Conservation (phyloP, 2,329 filamentous ascomycete genomes). For the Didymellaceae sp. region DNA sequence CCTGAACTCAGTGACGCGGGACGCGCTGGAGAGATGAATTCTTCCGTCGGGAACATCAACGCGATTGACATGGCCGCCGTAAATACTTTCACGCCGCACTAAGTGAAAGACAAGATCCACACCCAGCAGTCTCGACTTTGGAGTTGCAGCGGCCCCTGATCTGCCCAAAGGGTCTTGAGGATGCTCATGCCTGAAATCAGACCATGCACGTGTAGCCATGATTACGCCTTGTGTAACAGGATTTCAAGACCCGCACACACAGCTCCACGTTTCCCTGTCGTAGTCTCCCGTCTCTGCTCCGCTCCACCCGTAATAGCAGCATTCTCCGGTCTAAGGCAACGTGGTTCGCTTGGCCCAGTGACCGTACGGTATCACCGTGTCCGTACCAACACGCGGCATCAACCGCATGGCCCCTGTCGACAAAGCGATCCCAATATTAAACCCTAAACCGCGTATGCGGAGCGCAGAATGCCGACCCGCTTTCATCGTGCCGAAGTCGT, state of each 20-base stretch:
- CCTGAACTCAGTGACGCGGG: background rate
- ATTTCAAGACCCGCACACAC: constrained; percentile 7
- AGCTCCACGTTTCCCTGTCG: constrained; percentile 15
- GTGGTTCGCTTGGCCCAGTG: background rate
- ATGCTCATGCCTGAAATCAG: constrained; percentile 3
- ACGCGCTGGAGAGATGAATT: constrained; percentile 2
- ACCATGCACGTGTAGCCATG: constrained; percentile 10
- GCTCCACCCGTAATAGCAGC: background rate
- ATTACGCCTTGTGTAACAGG: background rate
- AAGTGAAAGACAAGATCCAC: background rate
- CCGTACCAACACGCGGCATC: background rate
- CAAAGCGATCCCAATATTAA: background rate
- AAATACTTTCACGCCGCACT: constrained; percentile 5
- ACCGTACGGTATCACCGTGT: background rate
- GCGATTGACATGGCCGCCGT: constrained; percentile 2
- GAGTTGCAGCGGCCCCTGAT: constrained; percentile 8
- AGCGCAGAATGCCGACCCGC: background rate
- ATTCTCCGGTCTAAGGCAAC: background rate
- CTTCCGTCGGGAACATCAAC: constrained; percentile 2
- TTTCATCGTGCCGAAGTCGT: background rate
- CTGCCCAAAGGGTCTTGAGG: background rate
- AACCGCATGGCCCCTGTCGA: constrained; percentile 1
- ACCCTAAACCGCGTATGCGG: background rate
- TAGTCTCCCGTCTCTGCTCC: constrained; percentile 1
- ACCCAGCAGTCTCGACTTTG: constrained; percentile 3